These are phyloP conservation scores for Trichoderma hamatum DNA, from an alignment of 2,329 filamentous ascomycete species.

Conservation along the genomic window DNA sequence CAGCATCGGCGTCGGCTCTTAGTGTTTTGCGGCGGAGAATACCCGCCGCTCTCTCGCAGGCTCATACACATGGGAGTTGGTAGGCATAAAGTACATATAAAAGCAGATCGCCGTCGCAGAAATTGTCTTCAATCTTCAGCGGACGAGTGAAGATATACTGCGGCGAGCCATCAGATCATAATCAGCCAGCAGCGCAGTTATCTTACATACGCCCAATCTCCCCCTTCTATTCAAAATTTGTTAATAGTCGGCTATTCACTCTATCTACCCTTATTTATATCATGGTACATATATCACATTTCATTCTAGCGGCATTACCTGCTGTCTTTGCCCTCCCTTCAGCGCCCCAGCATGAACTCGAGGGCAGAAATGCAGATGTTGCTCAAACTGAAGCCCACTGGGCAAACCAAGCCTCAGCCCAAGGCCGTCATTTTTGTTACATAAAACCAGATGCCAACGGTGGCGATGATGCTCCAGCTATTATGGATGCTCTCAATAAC, in stretches of 20 bases:
- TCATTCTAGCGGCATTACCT: conserved; percentile 18
- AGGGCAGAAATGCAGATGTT: not conserved
- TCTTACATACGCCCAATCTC: not conserved
- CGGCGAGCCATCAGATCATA: no score
- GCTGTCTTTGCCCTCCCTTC: conserved; percentile 7
- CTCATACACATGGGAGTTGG: not conserved
- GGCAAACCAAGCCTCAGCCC: conserved; percentile 26
- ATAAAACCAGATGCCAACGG: conserved; percentile 35
- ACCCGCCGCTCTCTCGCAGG: not conserved
- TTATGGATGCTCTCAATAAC: conserved; percentile 39
- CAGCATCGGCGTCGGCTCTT: not conserved
- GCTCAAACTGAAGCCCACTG: conserved; percentile 15
- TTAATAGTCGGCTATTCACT: not conserved
- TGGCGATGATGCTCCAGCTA: conserved; percentile 39
- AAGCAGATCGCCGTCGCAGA: not conserved
- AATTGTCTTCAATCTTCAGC: not conserved
- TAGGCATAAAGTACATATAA: not conserved
- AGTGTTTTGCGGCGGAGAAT: not conserved
- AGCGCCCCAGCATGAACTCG: not conserved
- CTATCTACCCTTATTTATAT: not conserved
- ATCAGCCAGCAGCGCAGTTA: not conserved
- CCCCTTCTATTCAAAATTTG: not conserved
- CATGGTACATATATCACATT: not conserved
- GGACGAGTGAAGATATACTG: not conserved
- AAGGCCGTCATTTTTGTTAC: conserved; percentile 37